Percentiles rank a stretch among this genome's conserved stretches.
Conservation (phyloP, 345 rosid genomes). For the Dovyalis caffra region DNA sequence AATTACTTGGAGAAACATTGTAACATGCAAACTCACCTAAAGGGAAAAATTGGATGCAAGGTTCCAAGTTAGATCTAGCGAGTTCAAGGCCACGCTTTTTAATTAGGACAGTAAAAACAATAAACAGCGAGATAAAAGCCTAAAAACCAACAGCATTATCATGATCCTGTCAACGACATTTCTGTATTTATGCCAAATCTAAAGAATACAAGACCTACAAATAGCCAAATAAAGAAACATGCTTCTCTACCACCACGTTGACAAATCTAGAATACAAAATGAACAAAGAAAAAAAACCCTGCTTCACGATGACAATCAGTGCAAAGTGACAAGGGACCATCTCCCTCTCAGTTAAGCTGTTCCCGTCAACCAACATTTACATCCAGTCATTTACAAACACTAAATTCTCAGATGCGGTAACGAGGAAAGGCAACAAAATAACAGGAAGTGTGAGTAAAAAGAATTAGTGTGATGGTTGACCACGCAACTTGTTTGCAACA, state of each 20-base stretch:
- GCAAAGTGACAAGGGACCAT: background rate
- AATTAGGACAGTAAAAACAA: background rate
- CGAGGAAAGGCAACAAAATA: background rate
- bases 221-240: background rate
- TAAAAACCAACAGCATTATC: background rate
- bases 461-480: conserved; percentile 32
- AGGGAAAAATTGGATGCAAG: background rate
- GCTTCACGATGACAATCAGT: background rate
- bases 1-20: too few species aligned
- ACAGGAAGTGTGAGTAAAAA: background rate
- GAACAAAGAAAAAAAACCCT: background rate
- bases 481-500: conserved; percentile 85
- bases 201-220: background rate
- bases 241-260: background rate
- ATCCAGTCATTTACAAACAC: conserved; percentile 22
- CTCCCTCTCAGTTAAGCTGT: conserved; percentile 13
- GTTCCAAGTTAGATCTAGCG: background rate
- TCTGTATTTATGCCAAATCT: background rate
- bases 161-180: background rate
- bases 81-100: background rate
- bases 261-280: background rate
- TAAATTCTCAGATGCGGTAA: conserved; percentile 1
- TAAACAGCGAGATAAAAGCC: background rate
- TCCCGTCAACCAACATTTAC: conserved; percentile 30
- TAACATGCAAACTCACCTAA: too few species aligned